Base-by-base conservation (phyloP, 768 basidiomycete species). In the Amanita subjunquillea region DNA sequence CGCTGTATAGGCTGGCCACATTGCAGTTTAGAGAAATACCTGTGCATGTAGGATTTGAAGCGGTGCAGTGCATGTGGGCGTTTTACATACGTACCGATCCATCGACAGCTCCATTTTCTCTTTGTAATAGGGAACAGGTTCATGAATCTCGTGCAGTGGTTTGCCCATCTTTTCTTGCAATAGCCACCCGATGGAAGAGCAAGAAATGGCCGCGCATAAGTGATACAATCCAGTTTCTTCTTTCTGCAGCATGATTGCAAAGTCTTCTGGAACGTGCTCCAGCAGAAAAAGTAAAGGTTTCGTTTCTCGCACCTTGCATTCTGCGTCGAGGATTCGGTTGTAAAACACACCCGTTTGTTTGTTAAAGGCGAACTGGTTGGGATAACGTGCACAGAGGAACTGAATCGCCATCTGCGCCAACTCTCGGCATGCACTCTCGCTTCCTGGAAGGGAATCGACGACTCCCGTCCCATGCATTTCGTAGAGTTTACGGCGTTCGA, bases 321-420 rank as follows among this genome's bases (percentile, higher is more conserved):
- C 48, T 6, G 65, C 59, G 20, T 58, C 65, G 17, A 79, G 66
- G 36, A 79, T 76, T 6, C 59, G 58, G 55, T 78, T 79, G 3
- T 62, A 57, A 54, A 79, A 77, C 2, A 67, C 32, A 3, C 67
- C 68, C 4, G 68, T 67, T 49, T 56, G 54, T 20, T 54, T 27
- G 41, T 74, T 58, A 29, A 72, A 66, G 6, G 62, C 57, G 58
- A 83, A 82, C 27, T 75, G 73, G 6, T 69, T 69, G 8, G 81
- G 79, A 57, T 80, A 82, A n/a, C 79, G 70, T 27, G 67, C 68
- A 41, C 76, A 80, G 39, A 83, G 62, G 56, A 72, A 82, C 55
- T 80, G 76, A 40, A 82, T 66, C 36, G 76, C 73, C 70, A 76
- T 78, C 53, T 77, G 71, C 69, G 77, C 71, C 51, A 79, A 69